Percentiles rank a stretch among this genome's conserved stretches.
Evolutionary conservation across 371 early-diverging fungal species (phyloP).

Genomic region (Apophysomyces variabilis): DNA sequence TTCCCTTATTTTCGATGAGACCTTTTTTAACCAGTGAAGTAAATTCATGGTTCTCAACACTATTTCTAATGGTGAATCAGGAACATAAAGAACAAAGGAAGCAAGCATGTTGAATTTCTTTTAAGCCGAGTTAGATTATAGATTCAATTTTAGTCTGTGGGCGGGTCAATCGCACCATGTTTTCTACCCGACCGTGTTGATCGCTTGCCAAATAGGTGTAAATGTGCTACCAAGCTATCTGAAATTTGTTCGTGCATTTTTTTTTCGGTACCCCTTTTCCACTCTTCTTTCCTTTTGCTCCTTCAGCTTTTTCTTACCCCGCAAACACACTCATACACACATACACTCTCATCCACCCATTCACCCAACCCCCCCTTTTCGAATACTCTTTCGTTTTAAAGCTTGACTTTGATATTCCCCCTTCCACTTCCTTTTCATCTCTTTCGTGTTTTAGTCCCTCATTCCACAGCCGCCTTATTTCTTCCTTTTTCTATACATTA

Average conservation of each 20-base stretch:
- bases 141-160: not conserved
- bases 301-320: conserved; percentile 11
- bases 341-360: too few species aligned
- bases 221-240: conserved; percentile 6
- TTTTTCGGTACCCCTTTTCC: conserved; percentile 14
- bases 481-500: conserved; percentile 13
- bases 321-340: not conserved
- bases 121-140: too few species aligned
- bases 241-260: conserved; percentile 16
- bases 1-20: too few species aligned
- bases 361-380: not conserved
- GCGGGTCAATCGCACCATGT: conserved; percentile 1
- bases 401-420: conserved; percentile 9
- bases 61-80: too few species aligned
- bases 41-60: too few species aligned
- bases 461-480: conserved; percentile 14
- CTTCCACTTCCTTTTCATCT: conserved; percentile 16
- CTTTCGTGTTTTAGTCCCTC: conserved; percentile 10
- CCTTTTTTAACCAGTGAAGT: not conserved
- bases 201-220: conserved; percentile 10
- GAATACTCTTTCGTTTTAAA: conserved; percentile 9
- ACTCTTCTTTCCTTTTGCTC: conserved; percentile 15
- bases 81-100: not conserved
- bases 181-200: conserved; percentile 6
- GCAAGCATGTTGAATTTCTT: too few species aligned